Base-by-base conservation (phyloP, 192 early-diverging fungal species). In the Physocladia obscura region DNA sequence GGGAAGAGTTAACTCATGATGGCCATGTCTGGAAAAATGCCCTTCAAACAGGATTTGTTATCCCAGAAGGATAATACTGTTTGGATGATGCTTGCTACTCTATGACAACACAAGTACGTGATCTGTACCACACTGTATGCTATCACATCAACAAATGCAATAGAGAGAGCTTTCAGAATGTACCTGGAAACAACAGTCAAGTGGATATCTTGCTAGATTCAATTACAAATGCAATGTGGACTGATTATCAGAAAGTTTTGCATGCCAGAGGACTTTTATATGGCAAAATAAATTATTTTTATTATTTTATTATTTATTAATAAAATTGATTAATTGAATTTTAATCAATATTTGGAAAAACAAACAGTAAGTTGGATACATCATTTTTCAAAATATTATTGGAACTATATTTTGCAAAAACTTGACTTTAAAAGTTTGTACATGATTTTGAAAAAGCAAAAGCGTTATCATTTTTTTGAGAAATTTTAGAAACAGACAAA, bases 1-100 rank as follows among this genome's bases (percentile, higher is more conserved):
- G 67, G 67, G 67, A 69, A 3, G 67, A 56, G 1, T 64, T 30
- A 2, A 56, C 67, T 36, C 67, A 69, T 62, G 67, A 69, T 35
- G 34, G 67, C 17, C 1, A 4, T 24, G 67, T 69, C n/a, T 65
- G 35, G 35, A 22, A n/a, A 1, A 57, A 62, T 62, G 67, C 67
- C 6, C 26, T 21, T 26, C 57, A 69, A 17, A 62, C 11, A n/a
- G 58, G 67, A n/a, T 69, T 69, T 11, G 2, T n/a, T n/a, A 44
- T 69, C 3, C 51, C 67, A 15, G 57, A 1, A 13, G 58, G 67
- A 2, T 19, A 39, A 1, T 69, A 67, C 36, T 69, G 63, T 35
- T 30, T 69, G 11, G 67, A 17, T 29, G 67, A 69, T 69, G 61
- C 67, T 8, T 56, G 67, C 1, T 69, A 61, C 37, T 13, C 17